Evolutionary conservation across 441 rosid species (phyloP).

Genomic region (Macaranga tanarius): DNA sequence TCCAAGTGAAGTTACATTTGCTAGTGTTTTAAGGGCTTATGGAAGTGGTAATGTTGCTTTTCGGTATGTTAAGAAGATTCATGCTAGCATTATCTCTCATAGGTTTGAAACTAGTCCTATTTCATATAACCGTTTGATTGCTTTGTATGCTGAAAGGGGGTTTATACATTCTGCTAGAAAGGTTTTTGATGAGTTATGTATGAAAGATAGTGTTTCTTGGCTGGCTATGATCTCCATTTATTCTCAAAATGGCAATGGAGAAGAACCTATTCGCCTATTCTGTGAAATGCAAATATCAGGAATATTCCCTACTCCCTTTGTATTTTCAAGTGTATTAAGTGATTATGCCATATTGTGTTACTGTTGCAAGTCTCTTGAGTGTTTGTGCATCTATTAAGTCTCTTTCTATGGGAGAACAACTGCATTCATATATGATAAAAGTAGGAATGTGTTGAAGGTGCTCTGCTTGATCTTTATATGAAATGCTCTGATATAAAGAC

Average conservation of each 20-base stretch:
- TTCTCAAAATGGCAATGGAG: slow-evolving; percentile 61
- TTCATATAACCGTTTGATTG: slow-evolving; percentile 66
- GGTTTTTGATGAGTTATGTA: slow-evolving; percentile 52
- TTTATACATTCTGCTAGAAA: slow-evolving; percentile 45
- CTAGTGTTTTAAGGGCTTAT: slow-evolving; percentile 51
- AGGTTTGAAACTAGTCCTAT: slow-evolving; percentile 49
- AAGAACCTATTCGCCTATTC: slow-evolving; percentile 60
- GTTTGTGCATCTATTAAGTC: slow-evolving; percentile 59
- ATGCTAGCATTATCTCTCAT: slow-evolving; percentile 57
- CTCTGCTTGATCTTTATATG: slow-evolving; percentile 83
- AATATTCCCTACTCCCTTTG: slow-evolving; percentile 64
- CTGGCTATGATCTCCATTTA: slow-evolving; percentile 80
- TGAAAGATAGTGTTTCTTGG: slow-evolving; percentile 80
- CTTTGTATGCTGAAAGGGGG: slow-evolving; percentile 68
- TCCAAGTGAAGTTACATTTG: slow-evolving; percentile 50
- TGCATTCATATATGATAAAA: slow-evolving; percentile 70
- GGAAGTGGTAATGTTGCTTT: slow-evolving; percentile 34
- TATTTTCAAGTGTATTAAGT: slow-evolving; percentile 79
- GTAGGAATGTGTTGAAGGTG: slow-evolving; percentile 77
- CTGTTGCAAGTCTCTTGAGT: slow-evolving; percentile 77
- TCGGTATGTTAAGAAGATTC: slow-evolving; percentile 54
- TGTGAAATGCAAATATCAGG: slow-evolving; percentile 58
- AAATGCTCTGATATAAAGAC: slow-evolving; percentile 69
- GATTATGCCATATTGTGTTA: slow-evolving; percentile 73
- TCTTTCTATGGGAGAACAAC: slow-evolving; percentile 57